These are phyloP conservation scores for Nicotiana rustica DNA, from an alignment of 305 asterid genomes.

Conservation along the genomic window DNA sequence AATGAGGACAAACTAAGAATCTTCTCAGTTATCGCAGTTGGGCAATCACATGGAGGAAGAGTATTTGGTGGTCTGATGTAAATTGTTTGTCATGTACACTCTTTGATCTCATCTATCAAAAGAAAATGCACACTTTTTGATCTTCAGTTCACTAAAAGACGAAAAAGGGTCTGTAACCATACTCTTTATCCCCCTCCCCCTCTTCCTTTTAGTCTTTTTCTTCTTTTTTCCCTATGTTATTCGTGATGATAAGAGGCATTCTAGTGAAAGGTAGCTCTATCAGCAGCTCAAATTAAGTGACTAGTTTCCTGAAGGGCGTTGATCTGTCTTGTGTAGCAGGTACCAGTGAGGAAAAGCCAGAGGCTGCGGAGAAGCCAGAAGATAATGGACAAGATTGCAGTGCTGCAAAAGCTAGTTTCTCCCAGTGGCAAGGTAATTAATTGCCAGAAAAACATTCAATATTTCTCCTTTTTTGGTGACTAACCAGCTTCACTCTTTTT, in stretches of 20 bases:
- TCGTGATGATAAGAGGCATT: neutral
- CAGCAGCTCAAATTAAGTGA: constrained; percentile 16
- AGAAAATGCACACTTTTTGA: neutral
- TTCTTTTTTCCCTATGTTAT: neutral
- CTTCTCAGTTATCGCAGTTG: neutral
- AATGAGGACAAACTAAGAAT: constrained; percentile 2
- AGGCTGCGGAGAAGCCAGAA: neutral
- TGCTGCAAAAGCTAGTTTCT: constrained; percentile 29
- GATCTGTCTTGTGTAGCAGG: constrained; percentile 1
- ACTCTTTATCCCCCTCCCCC: neutral
- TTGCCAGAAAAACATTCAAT: neutral
- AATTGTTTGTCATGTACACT: neutral
- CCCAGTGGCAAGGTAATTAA: constrained; percentile 12
- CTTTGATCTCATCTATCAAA: neutral
- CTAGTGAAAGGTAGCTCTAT: neutral
- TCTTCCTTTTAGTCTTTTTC: neutral
- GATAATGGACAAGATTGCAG: neutral
- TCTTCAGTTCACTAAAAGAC: neutral
- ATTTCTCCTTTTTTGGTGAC: neutral
- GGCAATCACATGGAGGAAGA: constrained; percentile 10
- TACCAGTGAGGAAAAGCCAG: neutral
- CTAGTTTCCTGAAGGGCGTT: constrained; percentile 11
- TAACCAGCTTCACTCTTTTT: constrained; percentile 1
- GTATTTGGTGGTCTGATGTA: neutral
- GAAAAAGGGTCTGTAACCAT: neutral